These are phyloP conservation scores for Diaporthe vaccinii DNA, from an alignment of 2,329 filamentous ascomycete species.

Conservation along the genomic window DNA sequence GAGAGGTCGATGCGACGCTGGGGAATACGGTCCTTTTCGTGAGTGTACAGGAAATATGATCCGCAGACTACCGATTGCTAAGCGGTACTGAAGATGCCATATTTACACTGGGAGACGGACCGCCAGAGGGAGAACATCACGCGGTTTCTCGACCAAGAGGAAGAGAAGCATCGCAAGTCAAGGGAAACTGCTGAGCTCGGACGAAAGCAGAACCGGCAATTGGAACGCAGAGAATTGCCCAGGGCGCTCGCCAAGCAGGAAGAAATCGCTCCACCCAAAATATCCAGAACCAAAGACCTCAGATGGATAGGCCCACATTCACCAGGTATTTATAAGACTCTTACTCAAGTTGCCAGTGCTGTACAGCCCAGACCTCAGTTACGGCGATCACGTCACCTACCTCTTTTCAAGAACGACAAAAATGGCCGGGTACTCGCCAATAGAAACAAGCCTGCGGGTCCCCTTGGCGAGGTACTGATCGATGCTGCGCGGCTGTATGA, in stretches of 20 bases:
- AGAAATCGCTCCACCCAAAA: not conserved
- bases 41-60: not conserved
- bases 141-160: not conserved
- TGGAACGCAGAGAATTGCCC: not conserved
- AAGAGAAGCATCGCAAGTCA: not conserved
- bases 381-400: not conserved
- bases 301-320: not conserved
- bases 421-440: not conserved
- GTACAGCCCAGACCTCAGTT: not conserved
- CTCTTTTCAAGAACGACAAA: not conserved
- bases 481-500: constrained; percentile 49
- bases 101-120: constrained; percentile 32
- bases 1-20: not conserved
- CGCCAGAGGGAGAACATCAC: not conserved
- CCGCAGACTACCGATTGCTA: not conserved
- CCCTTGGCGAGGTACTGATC: constrained; percentile 46
- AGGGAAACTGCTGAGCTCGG: not conserved
- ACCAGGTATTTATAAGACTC: not conserved
- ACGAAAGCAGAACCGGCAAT: not conserved
- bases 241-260: not conserved
- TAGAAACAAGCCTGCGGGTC: not conserved
- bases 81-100: constrained; percentile 9
- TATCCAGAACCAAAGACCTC: not conserved
- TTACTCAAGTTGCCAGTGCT: not conserved
- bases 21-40: constrained; percentile 17